Conservation (phyloP, 257 asterid species). For the Nicotiana paniculata region DNA sequence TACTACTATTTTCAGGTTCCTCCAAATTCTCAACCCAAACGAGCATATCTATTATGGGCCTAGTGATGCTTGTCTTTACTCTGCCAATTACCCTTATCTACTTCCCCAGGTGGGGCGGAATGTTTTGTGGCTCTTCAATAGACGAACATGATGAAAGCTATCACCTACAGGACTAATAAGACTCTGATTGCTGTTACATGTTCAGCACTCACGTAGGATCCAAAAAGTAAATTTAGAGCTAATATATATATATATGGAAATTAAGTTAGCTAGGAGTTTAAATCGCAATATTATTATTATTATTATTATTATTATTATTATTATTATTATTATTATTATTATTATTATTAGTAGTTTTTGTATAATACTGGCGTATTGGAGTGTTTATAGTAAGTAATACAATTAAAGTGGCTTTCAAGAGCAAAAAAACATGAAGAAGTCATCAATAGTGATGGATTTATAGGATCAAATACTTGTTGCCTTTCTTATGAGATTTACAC, state of each 20-base stretch:
- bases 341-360: too few relatives aligned
- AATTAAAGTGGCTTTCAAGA: too few relatives aligned
- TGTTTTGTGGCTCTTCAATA: constrained; percentile 35
- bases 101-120: constrained; percentile 53
- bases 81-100: constrained; percentile 34
- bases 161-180: constrained; percentile 9
- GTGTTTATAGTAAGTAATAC: too few relatives aligned
- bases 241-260: neutral
- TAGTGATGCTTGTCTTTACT: constrained; percentile 36
- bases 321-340: too few relatives aligned
- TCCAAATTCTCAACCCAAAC: constrained; percentile 29
- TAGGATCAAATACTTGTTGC: too few relatives aligned
- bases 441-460: too few relatives aligned
- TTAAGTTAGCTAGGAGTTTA: neutral
- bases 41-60: constrained; percentile 48
- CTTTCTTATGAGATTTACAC: too few relatives aligned
- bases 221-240: too few relatives aligned
- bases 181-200: neutral
- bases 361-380: too few relatives aligned
- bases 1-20: constrained; percentile 41
- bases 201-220: neutral
- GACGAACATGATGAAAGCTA: constrained; percentile 1
- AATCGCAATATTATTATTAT: neutral
- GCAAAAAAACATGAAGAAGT: too few relatives aligned
- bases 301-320: too few relatives aligned